Conservation (phyloP, 192 early-diverging fungal genomes). For the Backusella parvicylindrica region DNA sequence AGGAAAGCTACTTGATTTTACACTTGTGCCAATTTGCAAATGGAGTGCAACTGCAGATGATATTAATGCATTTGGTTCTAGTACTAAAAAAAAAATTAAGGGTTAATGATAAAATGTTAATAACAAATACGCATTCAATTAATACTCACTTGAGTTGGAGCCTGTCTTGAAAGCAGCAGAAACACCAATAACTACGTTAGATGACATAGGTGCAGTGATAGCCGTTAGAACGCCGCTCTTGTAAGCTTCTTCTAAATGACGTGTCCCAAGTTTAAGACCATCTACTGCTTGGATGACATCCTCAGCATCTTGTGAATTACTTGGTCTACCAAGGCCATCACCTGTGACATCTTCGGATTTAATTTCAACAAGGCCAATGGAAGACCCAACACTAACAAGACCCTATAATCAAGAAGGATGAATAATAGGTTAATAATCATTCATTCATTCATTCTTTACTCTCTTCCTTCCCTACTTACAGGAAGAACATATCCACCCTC, state of each 20-base stretch:
- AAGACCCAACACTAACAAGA: conserved; percentile 51
- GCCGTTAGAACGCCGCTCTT: conserved; percentile 57
- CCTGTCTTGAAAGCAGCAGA: conserved; percentile 67
- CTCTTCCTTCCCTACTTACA: conserved; percentile 22
- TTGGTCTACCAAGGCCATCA: conserved; percentile 47
- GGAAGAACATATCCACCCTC: conserved; percentile 58
- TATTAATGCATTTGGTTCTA: conserved; percentile 42
- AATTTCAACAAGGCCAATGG: conserved; percentile 71
- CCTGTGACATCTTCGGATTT: conserved; percentile 48
- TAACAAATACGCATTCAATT: not conserved
- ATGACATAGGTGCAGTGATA: conserved; percentile 52
- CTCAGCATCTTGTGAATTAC: conserved; percentile 4
- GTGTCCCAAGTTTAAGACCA: conserved; percentile 59
- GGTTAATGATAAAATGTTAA: not conserved
- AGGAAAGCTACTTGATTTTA: conserved; percentile 39
- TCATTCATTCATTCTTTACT: not conserved
- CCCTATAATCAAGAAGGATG: conserved; percentile 34
- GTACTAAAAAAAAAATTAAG: not conserved
- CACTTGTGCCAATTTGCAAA: conserved; percentile 48
- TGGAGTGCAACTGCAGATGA: conserved; percentile 56
- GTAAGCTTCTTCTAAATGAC: conserved; percentile 55
- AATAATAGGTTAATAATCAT: not conserved
- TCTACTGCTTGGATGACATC: conserved; percentile 48
- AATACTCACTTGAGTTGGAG: conserved; percentile 44
- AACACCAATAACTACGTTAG: conserved; percentile 53